These are phyloP conservation scores for Pythium dissimile DNA, from an alignment of 352 stramenopile genomes.

Conservation along the genomic window DNA sequence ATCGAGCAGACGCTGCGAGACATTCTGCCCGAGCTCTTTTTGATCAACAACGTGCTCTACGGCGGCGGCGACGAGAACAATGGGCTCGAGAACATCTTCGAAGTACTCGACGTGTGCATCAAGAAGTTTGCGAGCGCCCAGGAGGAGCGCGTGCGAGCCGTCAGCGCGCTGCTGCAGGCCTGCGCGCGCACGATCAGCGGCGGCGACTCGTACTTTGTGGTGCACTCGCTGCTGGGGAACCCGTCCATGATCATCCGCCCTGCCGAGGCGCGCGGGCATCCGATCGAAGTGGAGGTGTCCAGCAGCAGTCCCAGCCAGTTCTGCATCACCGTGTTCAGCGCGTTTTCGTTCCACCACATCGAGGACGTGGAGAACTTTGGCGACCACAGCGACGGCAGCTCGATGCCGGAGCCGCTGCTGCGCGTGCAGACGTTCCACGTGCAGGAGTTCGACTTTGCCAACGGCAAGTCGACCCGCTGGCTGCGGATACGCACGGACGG, in stretches of 20 bases:
- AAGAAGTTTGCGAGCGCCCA: conserved; percentile 59
- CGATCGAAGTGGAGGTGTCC: conserved; percentile 74
- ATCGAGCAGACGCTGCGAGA: conserved; percentile 78
- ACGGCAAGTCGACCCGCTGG: conserved; percentile 67
- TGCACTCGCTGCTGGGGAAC: conserved; percentile 69
- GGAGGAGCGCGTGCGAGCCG: conserved; percentile 59
- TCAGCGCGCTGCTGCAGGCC: conserved; percentile 68
- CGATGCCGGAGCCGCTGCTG: conserved; percentile 50
- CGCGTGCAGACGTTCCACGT: conserved; percentile 71
- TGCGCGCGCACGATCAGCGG: conserved; percentile 74
- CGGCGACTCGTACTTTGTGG: conserved; percentile 79
- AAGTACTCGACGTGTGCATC: conserved; percentile 69
- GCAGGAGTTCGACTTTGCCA: conserved; percentile 76
- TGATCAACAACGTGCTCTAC: conserved; percentile 80
- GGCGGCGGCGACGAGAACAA: conserved; percentile 61
- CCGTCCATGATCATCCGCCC: conserved; percentile 71
- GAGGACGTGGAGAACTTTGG: conserved; percentile 75
- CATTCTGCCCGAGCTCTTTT: conserved; percentile 69
- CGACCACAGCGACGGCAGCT: conserved; percentile 31
- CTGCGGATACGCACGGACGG: conserved; percentile 56
- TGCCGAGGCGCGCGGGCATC: conserved; percentile 57
- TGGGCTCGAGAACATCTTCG: conserved; percentile 75
- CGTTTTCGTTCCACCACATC: conserved; percentile 75
- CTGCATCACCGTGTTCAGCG: conserved; percentile 73
- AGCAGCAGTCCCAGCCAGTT: conserved; percentile 52